Percentiles rank a stretch among this genome's conserved stretches.
Conservation (phyloP, 2,329 filamentous ascomycete genomes). For the Juglanconis oblonga region DNA sequence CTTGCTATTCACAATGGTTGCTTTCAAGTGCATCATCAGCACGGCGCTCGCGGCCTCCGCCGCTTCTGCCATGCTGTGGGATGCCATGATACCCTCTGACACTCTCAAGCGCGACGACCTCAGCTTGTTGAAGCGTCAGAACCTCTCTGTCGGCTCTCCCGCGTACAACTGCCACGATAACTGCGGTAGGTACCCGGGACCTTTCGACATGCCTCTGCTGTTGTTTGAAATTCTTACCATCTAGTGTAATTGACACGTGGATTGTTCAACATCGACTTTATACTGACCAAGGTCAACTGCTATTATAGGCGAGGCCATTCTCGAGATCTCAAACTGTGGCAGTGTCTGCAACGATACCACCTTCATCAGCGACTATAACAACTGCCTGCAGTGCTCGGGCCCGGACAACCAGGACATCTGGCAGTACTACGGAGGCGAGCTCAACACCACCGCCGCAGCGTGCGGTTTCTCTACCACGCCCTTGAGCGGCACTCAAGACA, state of each 20-base stretch:
- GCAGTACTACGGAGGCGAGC: conserved; percentile 35
- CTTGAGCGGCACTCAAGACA: conserved; percentile 19
- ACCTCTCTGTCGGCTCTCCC: conserved; percentile 31
- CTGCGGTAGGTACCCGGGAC: conserved; percentile 33
- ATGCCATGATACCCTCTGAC: neutral
- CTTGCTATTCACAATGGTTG: conserved; percentile 1
- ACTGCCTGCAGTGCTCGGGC: conserved; percentile 37
- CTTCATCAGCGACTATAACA: conserved; percentile 37
- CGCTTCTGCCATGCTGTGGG: neutral
- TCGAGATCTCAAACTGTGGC: conserved; percentile 26
- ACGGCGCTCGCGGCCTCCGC: conserved; percentile 5
- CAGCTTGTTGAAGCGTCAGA: conserved; percentile 28
- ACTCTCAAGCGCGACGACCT: neutral
- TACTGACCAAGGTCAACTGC: neutral
- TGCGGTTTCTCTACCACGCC: conserved; percentile 28
- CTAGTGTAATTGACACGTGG: neutral
- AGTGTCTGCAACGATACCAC: conserved; percentile 34
- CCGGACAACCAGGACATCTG: conserved; percentile 40
- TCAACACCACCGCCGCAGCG: conserved; percentile 27
- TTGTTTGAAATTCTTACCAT: neutral
- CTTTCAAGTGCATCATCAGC: conserved; percentile 5
- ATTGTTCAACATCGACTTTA: neutral
- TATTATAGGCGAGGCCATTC: conserved; percentile 31
- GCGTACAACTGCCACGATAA: conserved; percentile 43
- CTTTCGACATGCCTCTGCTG: neutral